Evolutionary conservation across 2,329 filamentous ascomycete genomes (phyloP).

Genomic region (Rhytidhysteron rufulum): DNA sequence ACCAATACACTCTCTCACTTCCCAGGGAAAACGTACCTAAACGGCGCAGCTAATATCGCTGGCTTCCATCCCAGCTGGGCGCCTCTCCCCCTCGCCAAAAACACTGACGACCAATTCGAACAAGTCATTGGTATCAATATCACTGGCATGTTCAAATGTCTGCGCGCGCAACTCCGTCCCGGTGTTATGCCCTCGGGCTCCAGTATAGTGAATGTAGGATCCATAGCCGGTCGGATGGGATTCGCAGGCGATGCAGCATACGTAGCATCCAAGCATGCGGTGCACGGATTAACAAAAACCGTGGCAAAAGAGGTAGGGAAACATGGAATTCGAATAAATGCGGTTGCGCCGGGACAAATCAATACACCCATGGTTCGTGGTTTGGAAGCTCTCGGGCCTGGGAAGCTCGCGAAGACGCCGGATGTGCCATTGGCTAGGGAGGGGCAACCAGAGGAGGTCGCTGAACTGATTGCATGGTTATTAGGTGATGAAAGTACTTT

Average conservation of each 20-base stretch:
- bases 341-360: neutral
- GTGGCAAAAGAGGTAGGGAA: neutral
- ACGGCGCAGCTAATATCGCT: slow-evolving; percentile 13
- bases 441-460: neutral
- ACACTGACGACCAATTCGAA: slow-evolving; percentile 12
- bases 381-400: neutral
- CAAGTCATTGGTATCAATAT: slow-evolving; percentile 9
- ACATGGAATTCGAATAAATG: neutral
- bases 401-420: neutral
- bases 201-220: slow-evolving; percentile 2
- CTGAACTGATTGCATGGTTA: slow-evolving; percentile 1
- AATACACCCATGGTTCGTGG: slow-evolving; percentile 1
- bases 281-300: neutral
- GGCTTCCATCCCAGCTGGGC: slow-evolving; percentile 12
- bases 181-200: neutral
- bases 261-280: slow-evolving; percentile 1
- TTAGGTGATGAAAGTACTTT: neutral
- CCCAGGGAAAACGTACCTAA: slow-evolving; percentile 1
- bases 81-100: slow-evolving; percentile 6
- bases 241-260: neutral
- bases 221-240: neutral
- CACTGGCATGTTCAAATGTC: slow-evolving; percentile 10
- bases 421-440: neutral
- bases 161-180: slow-evolving; percentile 11
- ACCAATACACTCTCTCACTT: slow-evolving; percentile 6